Evolutionary conservation across 345 rosid species (phyloP), one percentile per base, ranked within the genome.

Genomic region (Boechera stricta): DNA sequence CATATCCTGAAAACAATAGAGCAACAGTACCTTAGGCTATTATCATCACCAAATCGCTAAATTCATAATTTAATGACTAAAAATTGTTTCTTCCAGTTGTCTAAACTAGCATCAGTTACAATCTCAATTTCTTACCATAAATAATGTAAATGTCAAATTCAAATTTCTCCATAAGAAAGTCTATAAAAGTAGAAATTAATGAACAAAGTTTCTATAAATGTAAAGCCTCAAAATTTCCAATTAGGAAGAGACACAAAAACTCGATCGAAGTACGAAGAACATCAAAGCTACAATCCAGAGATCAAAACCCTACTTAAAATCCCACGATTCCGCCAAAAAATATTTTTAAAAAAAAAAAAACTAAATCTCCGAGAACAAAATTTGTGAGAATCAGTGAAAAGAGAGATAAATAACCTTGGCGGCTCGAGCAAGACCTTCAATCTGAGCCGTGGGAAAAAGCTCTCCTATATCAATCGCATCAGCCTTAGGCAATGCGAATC

Each of bases 351-450:
- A 44, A 45, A 45, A 13, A 6, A 21, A 52, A 70, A 56, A 18
- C 13, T 24, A 39, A 59, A 41, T 31, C 33, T 45, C 59, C 9
- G 10, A 35, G 5, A 71, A 11, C 21, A 44, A 44, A 35, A 18
- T 9, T 67, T 32, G 6, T 6, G 53, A 67, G 10, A 69, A 28
- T 56, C 39, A 42, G 18, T 18, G 65, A 21, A 35, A 18, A 8
- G 9, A 13, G 1, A 13, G 4, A 10, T 6, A 35, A 2, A 6
- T 1, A 6, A 92, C 98, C 98, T 85, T 85, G 10, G 96, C 82
- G 55, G 98, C 97, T 64, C 89, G 88, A 67, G 87, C 88, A 76
- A 94, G 97, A 41, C 85, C 97, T 65, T 90, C 94, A 71, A 90
- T 75, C 72, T 85, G 91, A 52, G 90, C 81, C 0, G 91, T 78